A percentile compares a stretch with the other conserved stretches of the same genome.
phyloP scores from a whole-genome alignment of 2,329 filamentous ascomycete genomes.

The Gyromitra esculenta region DNA sequence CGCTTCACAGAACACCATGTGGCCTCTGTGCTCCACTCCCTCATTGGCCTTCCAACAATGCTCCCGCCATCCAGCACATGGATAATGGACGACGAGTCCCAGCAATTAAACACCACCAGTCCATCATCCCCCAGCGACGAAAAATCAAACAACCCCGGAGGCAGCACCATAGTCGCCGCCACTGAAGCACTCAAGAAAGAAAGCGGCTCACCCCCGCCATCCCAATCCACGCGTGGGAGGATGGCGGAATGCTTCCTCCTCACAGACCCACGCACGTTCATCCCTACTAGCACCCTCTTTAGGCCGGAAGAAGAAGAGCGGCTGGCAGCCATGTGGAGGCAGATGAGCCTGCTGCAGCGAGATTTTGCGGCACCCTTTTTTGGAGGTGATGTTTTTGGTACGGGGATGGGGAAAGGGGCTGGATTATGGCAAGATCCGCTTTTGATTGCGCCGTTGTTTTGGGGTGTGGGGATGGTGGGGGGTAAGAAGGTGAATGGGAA shows the following conservation, averaged over 20 bases:
- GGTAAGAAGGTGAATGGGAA: conserved; percentile 1
- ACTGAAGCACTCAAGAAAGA: conserved; percentile 19
- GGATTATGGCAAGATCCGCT: conserved; percentile 22
- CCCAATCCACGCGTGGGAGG: conserved; percentile 23
- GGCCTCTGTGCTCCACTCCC: conserved; percentile 55
- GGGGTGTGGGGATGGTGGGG: conserved; percentile 29
- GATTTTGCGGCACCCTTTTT: conserved; percentile 42
- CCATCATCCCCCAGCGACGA: conserved; percentile 1
- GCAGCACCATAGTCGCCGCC: conserved; percentile 4
- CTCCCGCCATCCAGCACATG: conserved; percentile 55
- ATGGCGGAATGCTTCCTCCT: conserved; percentile 45
- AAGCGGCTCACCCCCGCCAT: not conserved
- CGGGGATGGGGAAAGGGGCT: conserved; percentile 29
- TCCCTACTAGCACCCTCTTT: conserved; percentile 3
- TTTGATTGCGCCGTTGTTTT: conserved; percentile 35
- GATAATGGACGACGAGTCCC: conserved; percentile 54
- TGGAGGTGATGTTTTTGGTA: conserved; percentile 39
- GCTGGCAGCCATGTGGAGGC: conserved; percentile 22
- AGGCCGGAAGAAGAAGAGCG: conserved; percentile 21
- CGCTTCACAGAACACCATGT: conserved; percentile 57
- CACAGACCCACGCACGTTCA: conserved; percentile 23
- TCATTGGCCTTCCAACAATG: conserved; percentile 57
- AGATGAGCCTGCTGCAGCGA: conserved; percentile 16
- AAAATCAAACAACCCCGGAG: conserved; percentile 3
- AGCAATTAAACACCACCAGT: not conserved